Percentiles rank a stretch among this genome's conserved stretches.
Conservation (phyloP, 257 asterid species). For the Solanum sparsipilum region DNA sequence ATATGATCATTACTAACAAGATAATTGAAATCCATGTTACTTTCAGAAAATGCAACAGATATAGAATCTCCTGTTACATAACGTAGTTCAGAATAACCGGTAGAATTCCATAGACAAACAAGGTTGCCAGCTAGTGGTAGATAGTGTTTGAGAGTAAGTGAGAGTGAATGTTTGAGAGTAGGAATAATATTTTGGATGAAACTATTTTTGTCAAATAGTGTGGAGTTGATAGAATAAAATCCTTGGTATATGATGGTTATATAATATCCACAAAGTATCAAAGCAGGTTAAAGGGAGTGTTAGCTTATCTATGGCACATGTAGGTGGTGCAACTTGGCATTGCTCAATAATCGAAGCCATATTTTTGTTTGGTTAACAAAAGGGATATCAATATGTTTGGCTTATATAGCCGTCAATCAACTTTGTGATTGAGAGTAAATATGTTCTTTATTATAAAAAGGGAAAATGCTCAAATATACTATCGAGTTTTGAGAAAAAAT, state of each 20-base stretch:
- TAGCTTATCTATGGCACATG: background rate
- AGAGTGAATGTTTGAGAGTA: background rate
- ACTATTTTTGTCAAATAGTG: background rate
- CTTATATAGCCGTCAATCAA: too few species aligned
- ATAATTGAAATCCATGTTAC: background rate
- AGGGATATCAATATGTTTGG: background rate
- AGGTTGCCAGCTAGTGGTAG: slow-evolving; percentile 7
- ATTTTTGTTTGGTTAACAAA: background rate
- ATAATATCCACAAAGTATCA: background rate
- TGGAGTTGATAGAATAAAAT: slow-evolving; percentile 1
- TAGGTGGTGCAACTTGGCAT: slow-evolving; percentile 10
- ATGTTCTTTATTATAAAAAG: too few species aligned
- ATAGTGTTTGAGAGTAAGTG: slow-evolving; percentile 14
- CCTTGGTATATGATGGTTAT: background rate
- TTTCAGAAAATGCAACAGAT: background rate
- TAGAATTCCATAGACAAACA: background rate
- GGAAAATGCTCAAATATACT: too few species aligned
- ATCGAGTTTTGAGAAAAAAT: too few species aligned
- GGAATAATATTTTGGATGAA: slow-evolving; percentile 7
- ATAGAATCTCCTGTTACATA: background rate
- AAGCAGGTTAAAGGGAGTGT: slow-evolving; percentile 6
- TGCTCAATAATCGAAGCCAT: background rate
- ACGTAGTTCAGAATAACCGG: background rate
- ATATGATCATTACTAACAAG: background rate
- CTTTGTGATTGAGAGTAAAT: too few species aligned